Base-by-base conservation (phyloP, 768 basidiomycete species). In the Kwoniella botswanensis region DNA sequence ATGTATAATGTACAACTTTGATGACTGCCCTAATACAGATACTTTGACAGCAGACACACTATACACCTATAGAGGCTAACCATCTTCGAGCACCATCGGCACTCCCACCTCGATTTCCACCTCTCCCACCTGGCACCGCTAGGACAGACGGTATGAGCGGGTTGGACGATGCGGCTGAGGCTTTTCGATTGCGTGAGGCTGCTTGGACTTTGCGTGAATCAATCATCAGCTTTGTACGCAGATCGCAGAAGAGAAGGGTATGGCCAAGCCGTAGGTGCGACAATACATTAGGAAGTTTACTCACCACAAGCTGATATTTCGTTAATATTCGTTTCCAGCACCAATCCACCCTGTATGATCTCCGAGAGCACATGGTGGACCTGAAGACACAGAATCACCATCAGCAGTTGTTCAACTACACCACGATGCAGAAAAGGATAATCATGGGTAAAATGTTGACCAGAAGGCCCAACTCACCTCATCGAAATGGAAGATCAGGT, bases 401-500 rank as follows among this genome's bases (percentile, higher is more conserved):
- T 44, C 43, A 44, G 26, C 22, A 24, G n/a, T n/a, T n/a, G n/a
- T n/a, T n/a, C n/a, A n/a, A n/a, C n/a, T n/a, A n/a, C n/a, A n/a
- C n/a, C n/a, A n/a, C n/a, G n/a, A n/a, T n/a, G n/a, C n/a, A n/a
- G n/a, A n/a, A n/a, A n/a, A n/a, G n/a, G n/a, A n/a, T n/a, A 22
- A 29, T 24, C 57, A 58, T 58, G 22, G 26, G 13, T 58, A 24
- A 24, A 41, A 68, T 62, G 53, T 44, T 54, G 7, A 6, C 43
- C 43, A 6, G 43, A 6, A 44, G 13, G 43, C 7, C 13, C 43
- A 35, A 71, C 87, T 42, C 75, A 93, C 95, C 87, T 98, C 94
- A 82, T 98, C 97, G 79, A 98, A 99, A 83, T 98, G 95, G 83
- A 98, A 99, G 62, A 99, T 95, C 13, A 99, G 87, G 83, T 99